Base-by-base conservation (phyloP, 129 eudicot species). In the Lactuca saligna region DNA sequence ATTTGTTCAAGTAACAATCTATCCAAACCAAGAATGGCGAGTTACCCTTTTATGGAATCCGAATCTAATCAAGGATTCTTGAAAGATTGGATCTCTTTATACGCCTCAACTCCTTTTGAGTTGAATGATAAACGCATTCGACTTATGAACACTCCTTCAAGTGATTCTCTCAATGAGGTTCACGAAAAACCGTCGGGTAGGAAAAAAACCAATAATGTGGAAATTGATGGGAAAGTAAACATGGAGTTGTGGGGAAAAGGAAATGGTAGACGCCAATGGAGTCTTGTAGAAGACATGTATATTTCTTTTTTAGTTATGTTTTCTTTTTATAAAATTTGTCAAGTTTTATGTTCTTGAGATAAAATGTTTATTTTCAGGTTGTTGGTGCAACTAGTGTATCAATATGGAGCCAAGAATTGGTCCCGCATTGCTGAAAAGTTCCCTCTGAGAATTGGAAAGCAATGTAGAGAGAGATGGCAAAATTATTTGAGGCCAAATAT, bases 401-500 rank as follows among this genome's bases (percentile, higher is more conserved):
- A 34, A 42, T 49, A 65, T 59, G 87, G 85, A 70, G 80, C 17
- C 3, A 81, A 67, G 71, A 69, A 68, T 49, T 87, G 95, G 90
- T 54, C 80, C 3, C 44, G 57, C 6, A 82, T 87, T 55, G 87
- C 87, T 59, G 68, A 75, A 68, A 56, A 63, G 83, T 46, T 87
- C 32, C 73, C 71, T 10, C 69, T 83, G 35, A 84, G 85, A 61
- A 57, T 53, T 8, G 87, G 84, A 44, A 84, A 87, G 78, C 95
- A 84, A 72, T 82, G 87, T 33, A 84, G 95, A 65, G 90, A 87
- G 13, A 76, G 95, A 79, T 87, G 87, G 83, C 84, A 73, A 65
- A 82, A 87, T 68, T 84, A 75, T 82, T 69, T 82, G 44, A 79
- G 75, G 64, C 87, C 95, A 3, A 76, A 82, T 31, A 77, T 84